A percentile compares a stretch with the other conserved stretches of the same genome.
These are phyloP conservation scores for Diddensiella transvaalensis DNA, from an alignment of 805 yeast species.

Conservation along the genomic window DNA sequence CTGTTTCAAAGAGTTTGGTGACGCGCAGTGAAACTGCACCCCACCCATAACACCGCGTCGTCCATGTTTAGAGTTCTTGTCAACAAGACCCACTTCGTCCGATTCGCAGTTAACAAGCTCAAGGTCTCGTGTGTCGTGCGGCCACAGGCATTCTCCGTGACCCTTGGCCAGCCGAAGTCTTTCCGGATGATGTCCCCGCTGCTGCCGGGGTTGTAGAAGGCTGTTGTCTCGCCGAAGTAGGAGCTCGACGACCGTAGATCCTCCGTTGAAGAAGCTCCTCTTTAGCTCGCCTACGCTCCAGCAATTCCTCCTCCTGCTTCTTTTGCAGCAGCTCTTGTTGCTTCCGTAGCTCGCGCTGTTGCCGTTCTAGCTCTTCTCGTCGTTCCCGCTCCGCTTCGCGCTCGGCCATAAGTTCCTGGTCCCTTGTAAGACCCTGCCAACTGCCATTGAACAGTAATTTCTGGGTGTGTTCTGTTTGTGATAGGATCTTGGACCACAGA, in stretches of 20 bases:
- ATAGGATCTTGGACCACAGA: constrained; percentile 30
- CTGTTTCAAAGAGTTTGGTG: no score
- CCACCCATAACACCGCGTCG: no score
- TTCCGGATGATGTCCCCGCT: no score
- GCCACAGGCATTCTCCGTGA: no score
- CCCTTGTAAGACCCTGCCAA: constrained; percentile 32
- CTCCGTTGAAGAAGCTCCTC: constrained; percentile 18
- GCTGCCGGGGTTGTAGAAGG: no score
- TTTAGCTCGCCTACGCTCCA: constrained; percentile 14
- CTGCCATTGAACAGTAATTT: constrained; percentile 23
- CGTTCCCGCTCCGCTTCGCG: constrained; percentile 16
- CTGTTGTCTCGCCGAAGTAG: no score
- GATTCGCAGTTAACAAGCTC: no score
- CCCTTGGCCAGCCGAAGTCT: no score
- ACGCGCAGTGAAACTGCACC: no score
- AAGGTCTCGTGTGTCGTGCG: no score
- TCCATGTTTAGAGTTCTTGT: no score
- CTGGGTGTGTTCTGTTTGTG: constrained; percentile 33
- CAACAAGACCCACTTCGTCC: no score
- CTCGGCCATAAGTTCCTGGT: constrained; percentile 25
- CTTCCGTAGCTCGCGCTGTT: constrained; percentile 11
- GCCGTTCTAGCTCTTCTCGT: constrained; percentile 18
- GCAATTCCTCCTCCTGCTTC: constrained; percentile 11
- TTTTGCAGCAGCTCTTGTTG: constrained; percentile 10
- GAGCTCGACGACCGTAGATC: constrained; percentile 17